phyloP scores from a whole-genome alignment of 345 rosid species.

The Salix dunnii region DNA sequence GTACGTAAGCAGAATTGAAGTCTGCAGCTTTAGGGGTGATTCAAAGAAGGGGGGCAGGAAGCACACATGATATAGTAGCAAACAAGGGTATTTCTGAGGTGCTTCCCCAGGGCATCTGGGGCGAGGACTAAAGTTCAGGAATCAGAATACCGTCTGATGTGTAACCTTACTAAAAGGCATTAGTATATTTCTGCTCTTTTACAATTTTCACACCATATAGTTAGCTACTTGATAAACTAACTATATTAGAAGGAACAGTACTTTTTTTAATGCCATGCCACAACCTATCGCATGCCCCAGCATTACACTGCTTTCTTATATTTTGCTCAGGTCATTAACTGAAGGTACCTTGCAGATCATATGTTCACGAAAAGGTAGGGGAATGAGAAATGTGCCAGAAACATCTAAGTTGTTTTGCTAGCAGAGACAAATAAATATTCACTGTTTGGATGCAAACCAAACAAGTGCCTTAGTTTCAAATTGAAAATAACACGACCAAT shows the following conservation, averaged over 20 bases:
- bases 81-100: background rate
- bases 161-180: background rate
- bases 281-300: background rate
- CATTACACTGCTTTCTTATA: background rate
- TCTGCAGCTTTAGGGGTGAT: background rate
- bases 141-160: background rate
- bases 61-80: background rate
- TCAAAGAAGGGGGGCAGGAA: background rate
- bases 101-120: background rate
- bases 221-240: background rate
- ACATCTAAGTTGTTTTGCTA: background rate
- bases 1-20: background rate
- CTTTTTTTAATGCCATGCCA: background rate
- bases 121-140: background rate
- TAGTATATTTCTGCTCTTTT: background rate
- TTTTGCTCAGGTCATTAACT: background rate
- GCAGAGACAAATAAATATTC: no score
- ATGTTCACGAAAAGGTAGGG: background rate
- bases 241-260: background rate
- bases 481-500: background rate
- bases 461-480: background rate
- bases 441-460: background rate
- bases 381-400: background rate
- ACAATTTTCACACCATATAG: background rate
- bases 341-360: background rate